phyloP scores from a whole-genome alignment of 1,284 basidiomycete species.

The Xerocomus minutiporus region DNA sequence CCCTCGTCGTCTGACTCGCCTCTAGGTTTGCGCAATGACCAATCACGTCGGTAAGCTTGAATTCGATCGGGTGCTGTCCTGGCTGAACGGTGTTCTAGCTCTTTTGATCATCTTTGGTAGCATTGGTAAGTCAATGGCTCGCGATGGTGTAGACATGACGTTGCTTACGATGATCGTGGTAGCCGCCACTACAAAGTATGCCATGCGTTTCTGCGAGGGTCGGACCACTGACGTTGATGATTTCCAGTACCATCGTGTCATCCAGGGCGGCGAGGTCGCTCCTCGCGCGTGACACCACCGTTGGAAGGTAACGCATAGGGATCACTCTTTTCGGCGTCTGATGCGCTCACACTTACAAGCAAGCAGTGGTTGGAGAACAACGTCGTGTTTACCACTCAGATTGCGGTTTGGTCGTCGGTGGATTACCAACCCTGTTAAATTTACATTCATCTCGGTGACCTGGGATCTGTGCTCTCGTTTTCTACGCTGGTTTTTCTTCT shows the following conservation, averaged over 20 bases:
- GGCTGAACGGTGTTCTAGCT: slow-evolving; percentile 3
- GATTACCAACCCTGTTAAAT: neutral
- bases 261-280: slow-evolving; percentile 16
- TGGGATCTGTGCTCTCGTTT: too few species aligned
- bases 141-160: neutral
- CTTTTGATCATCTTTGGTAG: neutral
- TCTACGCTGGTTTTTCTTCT: too few species aligned
- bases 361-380: neutral
- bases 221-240: neutral
- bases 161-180: slow-evolving; percentile 2
- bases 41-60: slow-evolving; percentile 2
- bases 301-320: slow-evolving; percentile 4
- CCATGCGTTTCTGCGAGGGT: neutral
- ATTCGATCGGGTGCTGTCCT: neutral
- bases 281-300: neutral
- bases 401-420: slow-evolving; percentile 1
- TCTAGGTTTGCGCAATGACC: slow-evolving; percentile 10
- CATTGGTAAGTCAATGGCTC: slow-evolving; percentile 4
- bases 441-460: too few species aligned
- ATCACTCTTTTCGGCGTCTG: too few species aligned
- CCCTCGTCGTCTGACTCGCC: neutral
- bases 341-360: slow-evolving; percentile 1
- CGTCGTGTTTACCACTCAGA: slow-evolving; percentile 15
- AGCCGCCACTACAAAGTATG: slow-evolving; percentile 16
- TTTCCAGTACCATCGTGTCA: slow-evolving; percentile 11